These are phyloP conservation scores for Soucietia sequanensis DNA, from an alignment of 805 yeast species.

Conservation along the genomic window DNA sequence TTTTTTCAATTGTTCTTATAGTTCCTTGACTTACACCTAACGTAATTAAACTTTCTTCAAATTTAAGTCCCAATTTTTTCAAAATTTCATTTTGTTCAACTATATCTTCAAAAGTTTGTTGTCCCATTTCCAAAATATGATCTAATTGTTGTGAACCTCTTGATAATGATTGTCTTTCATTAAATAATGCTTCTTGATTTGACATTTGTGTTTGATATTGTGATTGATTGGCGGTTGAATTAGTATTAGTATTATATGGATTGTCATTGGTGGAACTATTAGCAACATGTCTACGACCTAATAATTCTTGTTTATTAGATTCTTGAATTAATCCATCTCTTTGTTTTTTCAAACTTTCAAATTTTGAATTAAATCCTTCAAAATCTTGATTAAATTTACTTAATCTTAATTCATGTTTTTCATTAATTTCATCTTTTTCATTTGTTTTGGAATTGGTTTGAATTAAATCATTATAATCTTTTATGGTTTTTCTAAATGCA, in stretches of 20 bases:
- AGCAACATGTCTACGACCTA: slow-evolving; percentile 47
- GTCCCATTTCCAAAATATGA: slow-evolving; percentile 87
- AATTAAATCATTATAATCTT: slow-evolving; percentile 59
- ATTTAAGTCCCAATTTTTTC: slow-evolving; percentile 55
- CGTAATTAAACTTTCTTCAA: slow-evolving; percentile 70
- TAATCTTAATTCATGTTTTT: slow-evolving; percentile 53
- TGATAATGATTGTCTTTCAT: slow-evolving; percentile 62
- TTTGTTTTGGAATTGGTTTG: slow-evolving; percentile 59
- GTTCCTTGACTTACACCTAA: slow-evolving; percentile 87
- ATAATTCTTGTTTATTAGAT: slow-evolving; percentile 49
- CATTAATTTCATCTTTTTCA: slow-evolving; percentile 54
- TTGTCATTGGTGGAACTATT: slow-evolving; percentile 39
- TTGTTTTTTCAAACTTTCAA: slow-evolving; percentile 51
- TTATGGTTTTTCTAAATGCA: slow-evolving; percentile 71
- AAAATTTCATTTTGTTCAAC: slow-evolving; percentile 80
- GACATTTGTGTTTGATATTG: slow-evolving; percentile 27
- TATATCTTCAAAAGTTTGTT: slow-evolving; percentile 78
- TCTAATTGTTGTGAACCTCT: slow-evolving; percentile 82
- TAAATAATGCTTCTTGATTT: slow-evolving; percentile 62
- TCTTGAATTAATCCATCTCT: slow-evolving; percentile 54
- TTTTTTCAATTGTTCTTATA: slow-evolving; percentile 70
- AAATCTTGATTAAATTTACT: slow-evolving; percentile 52
- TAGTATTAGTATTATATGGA: slow-evolving; percentile 52
- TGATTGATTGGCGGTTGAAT: slow-evolving; percentile 18
- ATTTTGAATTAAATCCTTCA: slow-evolving; percentile 46